Evolutionary conservation across 345 rosid genomes (phyloP), one percentile per base, ranked within the genome.

Genomic region (Combretum micranthum): DNA sequence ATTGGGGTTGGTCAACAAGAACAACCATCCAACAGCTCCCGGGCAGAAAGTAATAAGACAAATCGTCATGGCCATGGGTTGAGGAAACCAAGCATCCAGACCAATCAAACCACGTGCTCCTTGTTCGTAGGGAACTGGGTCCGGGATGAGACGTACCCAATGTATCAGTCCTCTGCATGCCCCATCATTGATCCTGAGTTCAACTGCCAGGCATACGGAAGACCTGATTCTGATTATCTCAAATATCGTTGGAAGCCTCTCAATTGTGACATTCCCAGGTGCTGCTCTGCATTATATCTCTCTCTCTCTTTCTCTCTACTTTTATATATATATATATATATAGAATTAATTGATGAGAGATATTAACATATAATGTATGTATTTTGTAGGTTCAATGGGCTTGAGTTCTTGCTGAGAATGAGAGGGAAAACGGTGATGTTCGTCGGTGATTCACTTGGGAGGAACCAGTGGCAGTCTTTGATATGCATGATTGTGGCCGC

Each of bases 381-480:
- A 19, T 21, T 18, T 26, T 25, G 17, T 58, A 92, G 98, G 67
- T 92, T 93, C 70, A 51, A 79, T 60, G 99, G 97, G 57, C 60
- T 76, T 32, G 82, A 85, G 19, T 89, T 87, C 74, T 52, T 93
- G 74, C 49, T 13, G 54, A 75, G 72, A 60, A 80, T 86, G 97
- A 77, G 75, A 54, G 83, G 86, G 66, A 85, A 77, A 77, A 80
- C 78, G 0, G 66, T 92, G 64, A 86, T 89, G 94, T 86, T 86
- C 62, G 98, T 88, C 32, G 98, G 98, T 52, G 98, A 88, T 64
- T 92, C 98, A 4, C 69, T 92, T n/a, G 90, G 96, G 4, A 69
- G 83, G 67, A 85, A 91, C 63, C 98, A 91, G 58, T 91, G 92
- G 92, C 81, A 91, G 76, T 88, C 98, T 51, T 72, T 92, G 87